These are phyloP conservation scores for Pseudogymnoascus sp. DNA, from an alignment of 2,329 filamentous ascomycete species.

Conservation along the genomic window DNA sequence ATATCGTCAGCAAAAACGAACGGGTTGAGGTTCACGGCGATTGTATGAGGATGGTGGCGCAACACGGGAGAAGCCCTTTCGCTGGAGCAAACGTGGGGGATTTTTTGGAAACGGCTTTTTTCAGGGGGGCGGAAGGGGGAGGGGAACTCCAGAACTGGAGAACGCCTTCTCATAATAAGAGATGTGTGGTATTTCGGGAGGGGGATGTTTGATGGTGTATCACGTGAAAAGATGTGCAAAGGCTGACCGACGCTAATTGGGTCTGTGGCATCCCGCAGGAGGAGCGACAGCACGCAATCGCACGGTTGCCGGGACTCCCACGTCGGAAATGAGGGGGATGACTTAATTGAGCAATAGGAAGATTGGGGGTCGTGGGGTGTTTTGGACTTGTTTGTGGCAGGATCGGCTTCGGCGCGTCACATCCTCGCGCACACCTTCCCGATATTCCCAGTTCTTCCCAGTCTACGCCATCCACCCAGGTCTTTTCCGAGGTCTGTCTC, in stretches of 20 bases:
- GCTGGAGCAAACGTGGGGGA: neutral
- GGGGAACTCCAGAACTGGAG: neutral
- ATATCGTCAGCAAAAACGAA: constrained; percentile 23
- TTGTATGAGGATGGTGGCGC: neutral
- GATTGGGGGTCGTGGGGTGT: neutral
- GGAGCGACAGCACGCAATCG: neutral
- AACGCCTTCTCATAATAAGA: neutral
- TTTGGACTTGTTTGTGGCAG: neutral
- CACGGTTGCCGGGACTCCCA: neutral
- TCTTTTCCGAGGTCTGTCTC: neutral
- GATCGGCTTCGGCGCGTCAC: neutral
- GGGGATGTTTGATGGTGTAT: neutral
- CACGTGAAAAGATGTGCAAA: neutral
- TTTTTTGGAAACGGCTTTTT: neutral
- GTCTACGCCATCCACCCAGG: neutral
- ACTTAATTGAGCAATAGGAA: neutral
- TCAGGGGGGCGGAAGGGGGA: neutral
- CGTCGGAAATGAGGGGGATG: neutral
- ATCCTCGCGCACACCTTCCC: neutral
- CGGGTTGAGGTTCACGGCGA: neutral
- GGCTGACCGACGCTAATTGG: neutral
- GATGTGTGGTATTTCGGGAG: neutral
- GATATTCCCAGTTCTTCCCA: neutral
- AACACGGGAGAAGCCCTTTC: neutral
- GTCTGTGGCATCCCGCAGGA: neutral